Evolutionary conservation across 805 yeast genomes (phyloP).

Genomic region (Nakazawaea siamensis): DNA sequence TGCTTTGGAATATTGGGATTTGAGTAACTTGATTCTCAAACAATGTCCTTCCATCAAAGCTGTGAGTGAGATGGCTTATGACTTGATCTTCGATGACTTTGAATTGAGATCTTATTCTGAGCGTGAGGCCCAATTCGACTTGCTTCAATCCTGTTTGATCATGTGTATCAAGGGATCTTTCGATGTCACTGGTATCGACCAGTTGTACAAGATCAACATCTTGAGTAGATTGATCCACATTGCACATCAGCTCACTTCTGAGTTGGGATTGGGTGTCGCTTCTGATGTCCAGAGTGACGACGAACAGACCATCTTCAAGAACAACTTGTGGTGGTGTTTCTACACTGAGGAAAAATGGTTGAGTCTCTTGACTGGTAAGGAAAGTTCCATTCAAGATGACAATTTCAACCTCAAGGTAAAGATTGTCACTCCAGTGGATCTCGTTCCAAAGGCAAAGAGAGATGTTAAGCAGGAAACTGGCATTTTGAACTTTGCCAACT

Average conservation of each 20-base stretch:
- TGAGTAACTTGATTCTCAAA: slow-evolving; percentile 7
- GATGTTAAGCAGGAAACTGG: background rate
- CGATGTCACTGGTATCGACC: slow-evolving; percentile 7
- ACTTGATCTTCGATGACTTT: slow-evolving; percentile 6
- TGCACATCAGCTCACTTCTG: slow-evolving; percentile 1
- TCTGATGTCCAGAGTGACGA: background rate
- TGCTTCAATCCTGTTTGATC: slow-evolving; percentile 9
- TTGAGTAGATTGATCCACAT: slow-evolving; percentile 2
- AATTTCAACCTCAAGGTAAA: background rate
- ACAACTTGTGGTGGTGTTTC: slow-evolving; percentile 11
- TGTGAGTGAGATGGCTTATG: slow-evolving; percentile 6
- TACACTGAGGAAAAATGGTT: slow-evolving; percentile 11
- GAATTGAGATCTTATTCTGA: background rate
- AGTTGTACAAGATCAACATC: slow-evolving; percentile 1
- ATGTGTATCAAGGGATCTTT: slow-evolving; percentile 8
- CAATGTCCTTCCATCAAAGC: slow-evolving; percentile 1
- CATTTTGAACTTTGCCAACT: background rate
- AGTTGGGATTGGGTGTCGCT: slow-evolving; percentile 5
- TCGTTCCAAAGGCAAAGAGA: background rate
- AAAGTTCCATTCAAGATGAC: slow-evolving; percentile 5
- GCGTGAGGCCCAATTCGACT: background rate
- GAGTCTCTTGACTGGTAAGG: slow-evolving; percentile 4
- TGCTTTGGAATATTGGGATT: slow-evolving; percentile 10
- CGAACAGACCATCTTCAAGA: slow-evolving; percentile 6
- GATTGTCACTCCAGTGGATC: slow-evolving; percentile 1